phyloP scores from a whole-genome alignment of 2,329 filamentous ascomycete genomes.

The Madurella mycetomatis region DNA sequence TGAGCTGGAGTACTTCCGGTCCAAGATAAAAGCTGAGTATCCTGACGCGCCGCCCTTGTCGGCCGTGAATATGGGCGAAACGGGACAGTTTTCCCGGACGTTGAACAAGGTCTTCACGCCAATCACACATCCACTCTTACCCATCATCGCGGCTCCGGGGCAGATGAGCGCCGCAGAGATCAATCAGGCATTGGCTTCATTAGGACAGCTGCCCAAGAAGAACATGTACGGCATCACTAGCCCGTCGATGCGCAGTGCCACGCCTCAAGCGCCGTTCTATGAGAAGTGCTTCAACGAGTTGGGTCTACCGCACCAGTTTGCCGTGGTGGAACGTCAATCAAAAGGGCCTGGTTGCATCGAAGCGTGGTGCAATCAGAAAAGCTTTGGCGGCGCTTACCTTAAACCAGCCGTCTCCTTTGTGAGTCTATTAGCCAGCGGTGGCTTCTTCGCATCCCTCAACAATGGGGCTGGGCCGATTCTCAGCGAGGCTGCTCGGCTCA shows the following conservation, averaged over 20 bases:
- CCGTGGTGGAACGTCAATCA: slow-evolving; percentile 66
- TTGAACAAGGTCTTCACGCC: slow-evolving; percentile 84
- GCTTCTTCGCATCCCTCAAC: slow-evolving; percentile 48
- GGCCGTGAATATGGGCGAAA: slow-evolving; percentile 80
- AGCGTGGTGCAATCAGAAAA: slow-evolving; percentile 64
- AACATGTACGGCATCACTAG: slow-evolving; percentile 77
- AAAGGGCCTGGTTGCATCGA: slow-evolving; percentile 64
- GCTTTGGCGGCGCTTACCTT: slow-evolving; percentile 79
- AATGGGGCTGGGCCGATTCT: slow-evolving; percentile 52
- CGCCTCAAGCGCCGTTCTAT: slow-evolving; percentile 76
- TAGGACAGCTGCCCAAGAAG: slow-evolving; percentile 75
- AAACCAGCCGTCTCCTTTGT: slow-evolving; percentile 64
- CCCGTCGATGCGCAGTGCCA: slow-evolving; percentile 56
- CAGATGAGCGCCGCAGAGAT: slow-evolving; percentile 84
- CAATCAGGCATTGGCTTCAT: slow-evolving; percentile 70
- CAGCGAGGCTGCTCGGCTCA: slow-evolving; percentile 71
- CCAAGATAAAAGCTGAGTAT: slow-evolving; percentile 65
- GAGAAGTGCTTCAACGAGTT: slow-evolving; percentile 80
- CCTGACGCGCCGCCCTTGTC: slow-evolving; percentile 69
- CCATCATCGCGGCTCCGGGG: slow-evolving; percentile 78
- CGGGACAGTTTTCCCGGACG: slow-evolving; percentile 78
- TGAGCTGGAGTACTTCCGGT: slow-evolving; percentile 84
- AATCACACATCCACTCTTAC: slow-evolving; percentile 79
- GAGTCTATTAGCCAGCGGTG: slow-evolving; percentile 54
- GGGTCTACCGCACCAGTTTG: slow-evolving; percentile 78